Percentiles rank a stretch among this genome's conserved stretches.
Conservation (phyloP, 2,329 filamentous ascomycete genomes). For the Stachybotrys chartarum region DNA sequence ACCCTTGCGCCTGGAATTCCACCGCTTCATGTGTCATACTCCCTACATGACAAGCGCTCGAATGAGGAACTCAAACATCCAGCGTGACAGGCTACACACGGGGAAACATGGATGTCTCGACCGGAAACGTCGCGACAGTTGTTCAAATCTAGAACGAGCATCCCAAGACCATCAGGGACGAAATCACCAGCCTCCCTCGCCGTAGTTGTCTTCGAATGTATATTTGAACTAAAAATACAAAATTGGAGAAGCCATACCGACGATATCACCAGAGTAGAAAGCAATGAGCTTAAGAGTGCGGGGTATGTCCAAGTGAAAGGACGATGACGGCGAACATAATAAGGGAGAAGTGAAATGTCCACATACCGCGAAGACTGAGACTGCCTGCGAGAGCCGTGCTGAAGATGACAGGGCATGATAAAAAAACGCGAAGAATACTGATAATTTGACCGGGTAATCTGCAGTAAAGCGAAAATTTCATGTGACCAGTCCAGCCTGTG, state of each 20-base stretch:
- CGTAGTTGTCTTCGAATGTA: slow-evolving; percentile 21
- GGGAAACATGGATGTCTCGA: slow-evolving; percentile 15
- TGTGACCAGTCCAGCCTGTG: slow-evolving; percentile 17
- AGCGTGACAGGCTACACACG: slow-evolving; percentile 16
- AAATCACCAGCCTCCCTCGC: slow-evolving; percentile 23
- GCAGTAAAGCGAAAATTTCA: slow-evolving; percentile 17
- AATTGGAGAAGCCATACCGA: slow-evolving; percentile 21
- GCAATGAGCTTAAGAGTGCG: slow-evolving; percentile 19
- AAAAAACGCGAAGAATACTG: slow-evolving; percentile 19
- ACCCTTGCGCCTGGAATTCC: slow-evolving; percentile 12
- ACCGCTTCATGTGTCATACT: slow-evolving; percentile 16
- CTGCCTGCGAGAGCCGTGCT: slow-evolving; percentile 18
- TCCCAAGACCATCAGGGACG: slow-evolving; percentile 26
- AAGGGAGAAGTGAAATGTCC: slow-evolving; percentile 14
- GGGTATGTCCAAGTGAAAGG: slow-evolving; percentile 18
- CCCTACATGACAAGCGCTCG: slow-evolving; percentile 18
- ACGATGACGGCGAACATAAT: slow-evolving; percentile 19
- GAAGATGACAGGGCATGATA: slow-evolving; percentile 14
- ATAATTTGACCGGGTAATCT: slow-evolving; percentile 15
- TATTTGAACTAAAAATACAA: slow-evolving; percentile 23
- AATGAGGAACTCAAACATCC: slow-evolving; percentile 16
- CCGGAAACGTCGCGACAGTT: slow-evolving; percentile 18
- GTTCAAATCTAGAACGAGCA: slow-evolving; percentile 19
- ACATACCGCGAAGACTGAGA: slow-evolving; percentile 17
- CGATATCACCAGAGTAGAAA: slow-evolving; percentile 21